A percentile compares a stretch with the other conserved stretches of the same genome.
Evolutionary conservation across 1,284 basidiomycete genomes (phyloP).

Genomic region (Ceratobasidium sp.): DNA sequence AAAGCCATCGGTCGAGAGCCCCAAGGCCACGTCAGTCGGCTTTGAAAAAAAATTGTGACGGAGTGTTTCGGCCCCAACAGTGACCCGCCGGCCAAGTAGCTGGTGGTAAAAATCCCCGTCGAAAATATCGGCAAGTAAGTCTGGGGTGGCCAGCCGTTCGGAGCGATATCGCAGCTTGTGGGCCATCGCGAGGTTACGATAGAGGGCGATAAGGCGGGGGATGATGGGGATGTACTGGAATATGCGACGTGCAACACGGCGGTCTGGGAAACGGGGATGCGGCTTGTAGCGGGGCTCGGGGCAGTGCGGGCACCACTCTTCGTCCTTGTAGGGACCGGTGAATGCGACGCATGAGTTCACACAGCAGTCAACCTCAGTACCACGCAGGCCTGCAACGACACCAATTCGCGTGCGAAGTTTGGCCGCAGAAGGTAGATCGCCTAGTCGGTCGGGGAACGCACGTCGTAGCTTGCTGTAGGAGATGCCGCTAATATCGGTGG

Average conservation of each 20-base stretch:
- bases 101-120: slow-evolving; percentile 41
- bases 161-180: slow-evolving; percentile 53
- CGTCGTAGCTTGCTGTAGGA: slow-evolving; percentile 36
- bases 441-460: slow-evolving; percentile 28
- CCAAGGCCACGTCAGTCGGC: slow-evolving; percentile 55
- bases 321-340: slow-evolving; percentile 37
- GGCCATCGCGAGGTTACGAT: slow-evolving; percentile 47
- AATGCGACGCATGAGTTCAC: slow-evolving; percentile 47
- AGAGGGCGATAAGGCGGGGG: slow-evolving; percentile 46
- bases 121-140: slow-evolving; percentile 52
- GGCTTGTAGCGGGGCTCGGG: slow-evolving; percentile 50
- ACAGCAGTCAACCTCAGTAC: slow-evolving; percentile 45
- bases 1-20: slow-evolving; percentile 53
- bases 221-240: slow-evolving; percentile 50
- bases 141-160: slow-evolving; percentile 42
- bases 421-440: slow-evolving; percentile 11
- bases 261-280: slow-evolving; percentile 44
- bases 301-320: slow-evolving; percentile 56
- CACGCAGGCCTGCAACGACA: slow-evolving; percentile 43
- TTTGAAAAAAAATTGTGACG: slow-evolving; percentile 55
- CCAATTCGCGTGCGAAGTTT: slow-evolving; percentile 14
- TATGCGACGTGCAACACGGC: slow-evolving; percentile 7
- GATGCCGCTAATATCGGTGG: slow-evolving; percentile 32
- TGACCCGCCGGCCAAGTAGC: slow-evolving; percentile 24
- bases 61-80: slow-evolving; percentile 49